Base-by-base conservation (phyloP, 2,329 filamentous ascomycete species). In the Xylariaceae sp. region DNA sequence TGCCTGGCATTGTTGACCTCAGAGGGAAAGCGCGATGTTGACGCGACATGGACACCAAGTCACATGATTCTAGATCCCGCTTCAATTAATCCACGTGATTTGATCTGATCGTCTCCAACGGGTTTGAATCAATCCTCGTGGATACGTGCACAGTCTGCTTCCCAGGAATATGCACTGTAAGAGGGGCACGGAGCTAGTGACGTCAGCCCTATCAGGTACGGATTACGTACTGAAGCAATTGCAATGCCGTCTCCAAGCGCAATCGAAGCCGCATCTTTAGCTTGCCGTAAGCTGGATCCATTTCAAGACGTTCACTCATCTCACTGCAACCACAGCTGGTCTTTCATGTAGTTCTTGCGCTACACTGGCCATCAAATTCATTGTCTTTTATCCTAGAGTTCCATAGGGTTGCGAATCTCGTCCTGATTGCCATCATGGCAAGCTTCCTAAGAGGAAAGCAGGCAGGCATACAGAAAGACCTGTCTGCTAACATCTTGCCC, bases 401-500 rank as follows among this genome's bases (percentile, higher is more conserved):
- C 13, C 42, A 39, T 34, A 23, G 3, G 50, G 30, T 45, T 11
- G 15, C 4, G 23, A 53, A n/a, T 4, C 15, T 13, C 15, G 23
- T 15, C 37, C 18, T 50, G 39, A 13, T 53, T 35, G 51, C 50
- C 13, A 49, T 49, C 53, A 97, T 97, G 92, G 86, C 92, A 57
- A 85, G 89, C 68, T 93, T 97, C 73, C 78, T 99, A 64, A 83
- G 94, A 73, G 89, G 90, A 68, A 97, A 96, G 81, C 94, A 97
- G 81, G 85, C 91, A 59, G 94, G 94, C 70, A 88, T 99, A 68
- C 88, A 92, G 73, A 90, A 88, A 75, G 94, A 97, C 77, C 82
- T 99, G 66, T 96, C 92, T 55, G 86, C 87, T 15, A 89, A 88
- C 66, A 85, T 97, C 64, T 80, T 85, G 15, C 83, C 90, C 44